A percentile compares a stretch with the other conserved stretches of the same genome.
phyloP scores from a whole-genome alignment of 23 red algal genomes.

The Agarophyton chilense region DNA sequence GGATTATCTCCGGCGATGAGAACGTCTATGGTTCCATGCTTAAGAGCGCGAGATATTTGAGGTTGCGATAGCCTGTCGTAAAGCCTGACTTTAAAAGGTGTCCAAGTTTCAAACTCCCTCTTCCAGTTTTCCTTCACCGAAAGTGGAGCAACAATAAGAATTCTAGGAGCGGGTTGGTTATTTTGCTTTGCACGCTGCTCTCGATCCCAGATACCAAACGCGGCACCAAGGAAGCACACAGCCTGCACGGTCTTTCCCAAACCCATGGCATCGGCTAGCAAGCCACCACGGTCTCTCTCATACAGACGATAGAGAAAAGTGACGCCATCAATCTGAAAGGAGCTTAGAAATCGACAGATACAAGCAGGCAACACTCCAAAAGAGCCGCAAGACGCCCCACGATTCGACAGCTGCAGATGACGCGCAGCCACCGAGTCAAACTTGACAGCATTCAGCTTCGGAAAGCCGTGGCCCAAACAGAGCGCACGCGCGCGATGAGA shows the following conservation, averaged over 20 bases:
- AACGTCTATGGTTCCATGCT: constrained; percentile 25
- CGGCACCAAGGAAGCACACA: constrained; percentile 64
- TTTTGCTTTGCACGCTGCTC: not conserved
- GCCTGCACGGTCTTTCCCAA: constrained; percentile 86
- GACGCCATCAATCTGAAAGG: constrained; percentile 82
- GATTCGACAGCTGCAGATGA: constrained; percentile 7
- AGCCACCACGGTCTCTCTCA: constrained; percentile 70
- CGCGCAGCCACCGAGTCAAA: not conserved
- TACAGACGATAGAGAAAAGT: constrained; percentile 76
- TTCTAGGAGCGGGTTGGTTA: not conserved
- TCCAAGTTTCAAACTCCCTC: constrained; percentile 81
- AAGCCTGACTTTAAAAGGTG: constrained; percentile 63
- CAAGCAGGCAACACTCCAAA: constrained; percentile 37
- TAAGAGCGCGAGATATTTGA: constrained; percentile 36
- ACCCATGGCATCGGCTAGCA: constrained; percentile 91
- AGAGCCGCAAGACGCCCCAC: not conserved
- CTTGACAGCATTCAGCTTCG: constrained; percentile 16
- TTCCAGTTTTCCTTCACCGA: constrained; percentile 81
- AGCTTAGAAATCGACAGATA: constrained; percentile 13
- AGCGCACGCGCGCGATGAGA: not conserved
- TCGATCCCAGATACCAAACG: constrained; percentile 55
- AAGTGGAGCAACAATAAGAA: constrained; percentile 75
- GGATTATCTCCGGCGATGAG: constrained; percentile 70
- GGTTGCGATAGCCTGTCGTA: constrained; percentile 23
- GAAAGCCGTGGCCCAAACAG: not conserved